Base-by-base conservation (phyloP, 768 basidiomycete species). In the Mycena kentingensis region DNA sequence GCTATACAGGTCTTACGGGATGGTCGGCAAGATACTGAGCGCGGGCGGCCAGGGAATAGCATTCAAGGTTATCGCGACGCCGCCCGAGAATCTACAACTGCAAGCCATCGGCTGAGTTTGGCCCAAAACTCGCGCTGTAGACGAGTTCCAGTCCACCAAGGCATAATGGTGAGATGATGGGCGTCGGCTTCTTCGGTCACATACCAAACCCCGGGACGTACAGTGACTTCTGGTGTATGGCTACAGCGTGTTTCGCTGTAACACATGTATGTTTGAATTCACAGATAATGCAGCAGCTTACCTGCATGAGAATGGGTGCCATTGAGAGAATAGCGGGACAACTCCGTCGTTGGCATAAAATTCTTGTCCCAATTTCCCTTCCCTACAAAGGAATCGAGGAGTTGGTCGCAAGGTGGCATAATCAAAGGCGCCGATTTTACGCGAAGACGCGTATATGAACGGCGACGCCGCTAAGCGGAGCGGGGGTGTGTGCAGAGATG, bases 271-370 rank as follows among this genome's bases (percentile, higher is more conserved):
- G n/a, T n/a, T n/a, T n/a, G n/a, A n/a, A n/a, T n/a, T n/a, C n/a
- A n/a, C n/a, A n/a, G n/a, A n/a, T n/a, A n/a, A n/a, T n/a, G n/a
- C n/a, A n/a, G n/a, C n/a, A n/a, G n/a, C n/a, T n/a, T n/a, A n/a
- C n/a, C n/a, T 58, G 73, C 78, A 81, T 10, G 69, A 60, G 49
- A 70, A 63, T 15, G 79, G 77, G 65, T 80, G 80, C 72, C 73
- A 80, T 50, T 78, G 79, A 6, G 77, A 78, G 58, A 80, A 78
- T 13, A 76, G 13, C 7, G 78, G 78, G 4, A 78, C 78, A 6
- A 80, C 67, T 8, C 79, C 77, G 54, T 80, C 80, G 56, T 79
- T 81, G 0, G 69, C 72, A 61, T 68, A 66, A 49, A 70, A 67
- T 46, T 71, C 66, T 38, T 71, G 66, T 3, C 67, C 63, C 16